Conservation (phyloP, 208 protist species). For the Balamuthia mandrillaris region DNA sequence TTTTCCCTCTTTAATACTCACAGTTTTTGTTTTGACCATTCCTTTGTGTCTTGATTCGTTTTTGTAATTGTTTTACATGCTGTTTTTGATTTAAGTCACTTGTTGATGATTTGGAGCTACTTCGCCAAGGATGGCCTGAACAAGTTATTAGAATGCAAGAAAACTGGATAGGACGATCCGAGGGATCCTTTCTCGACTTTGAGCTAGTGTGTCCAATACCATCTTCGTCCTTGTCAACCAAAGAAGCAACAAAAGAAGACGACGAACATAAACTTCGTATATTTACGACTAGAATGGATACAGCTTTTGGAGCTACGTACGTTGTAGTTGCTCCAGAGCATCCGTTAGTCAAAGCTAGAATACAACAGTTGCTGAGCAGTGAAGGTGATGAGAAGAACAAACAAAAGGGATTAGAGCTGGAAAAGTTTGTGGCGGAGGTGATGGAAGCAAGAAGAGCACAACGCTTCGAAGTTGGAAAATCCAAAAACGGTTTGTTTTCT, state of each 20-base stretch:
- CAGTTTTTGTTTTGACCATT: background rate
- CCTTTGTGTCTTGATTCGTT: background rate
- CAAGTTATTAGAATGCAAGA: constrained; percentile 68
- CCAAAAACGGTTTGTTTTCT: background rate
- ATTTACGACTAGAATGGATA: constrained; percentile 24
- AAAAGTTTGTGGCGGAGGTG: background rate
- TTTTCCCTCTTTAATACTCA: background rate
- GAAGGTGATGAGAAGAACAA: no score
- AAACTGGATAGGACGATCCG: constrained; percentile 76
- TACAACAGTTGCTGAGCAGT: background rate
- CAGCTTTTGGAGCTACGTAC: constrained; percentile 10
- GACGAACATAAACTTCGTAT: background rate
- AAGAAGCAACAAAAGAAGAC: background rate
- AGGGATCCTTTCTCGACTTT: constrained; percentile 64
- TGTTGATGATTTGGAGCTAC: constrained; percentile 55
- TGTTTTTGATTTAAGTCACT: background rate
- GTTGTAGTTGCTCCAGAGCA: constrained; percentile 2
- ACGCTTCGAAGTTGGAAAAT: background rate
- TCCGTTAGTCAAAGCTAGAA: background rate
- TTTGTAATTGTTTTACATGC: background rate
- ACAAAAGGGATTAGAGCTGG: no score
- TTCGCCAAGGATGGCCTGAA: constrained; percentile 39
- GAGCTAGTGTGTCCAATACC: background rate
- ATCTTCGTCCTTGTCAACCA: background rate
- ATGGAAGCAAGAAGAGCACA: background rate